phyloP scores from a whole-genome alignment of 2,329 filamentous ascomycete species.

The Aspergillus aculeatus region DNA sequence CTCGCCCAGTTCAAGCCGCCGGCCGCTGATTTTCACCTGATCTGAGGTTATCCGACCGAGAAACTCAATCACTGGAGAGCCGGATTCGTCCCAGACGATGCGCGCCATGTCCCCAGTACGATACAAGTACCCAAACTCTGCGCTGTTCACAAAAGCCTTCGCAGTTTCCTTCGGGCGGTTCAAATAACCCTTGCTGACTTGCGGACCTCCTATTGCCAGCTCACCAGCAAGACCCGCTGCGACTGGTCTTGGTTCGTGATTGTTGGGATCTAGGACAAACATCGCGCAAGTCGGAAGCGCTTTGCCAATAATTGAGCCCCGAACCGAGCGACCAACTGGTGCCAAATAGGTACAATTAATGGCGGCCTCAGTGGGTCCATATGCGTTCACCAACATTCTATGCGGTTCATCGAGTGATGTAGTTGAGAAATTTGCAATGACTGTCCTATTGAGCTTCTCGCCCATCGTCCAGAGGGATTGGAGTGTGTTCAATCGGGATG shows the following conservation, averaged over 20 bases:
- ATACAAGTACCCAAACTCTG: constrained; percentile 49
- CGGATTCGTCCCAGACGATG: constrained; percentile 61
- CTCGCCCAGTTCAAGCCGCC: constrained; percentile 77
- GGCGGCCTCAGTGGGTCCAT: constrained; percentile 36
- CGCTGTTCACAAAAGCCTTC: constrained; percentile 26
- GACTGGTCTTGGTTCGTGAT: constrained; percentile 32
- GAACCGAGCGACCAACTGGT: constrained; percentile 18
- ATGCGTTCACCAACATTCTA: constrained; percentile 31
- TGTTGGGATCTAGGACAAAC: constrained; percentile 28
- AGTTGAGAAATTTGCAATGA: constrained; percentile 32
- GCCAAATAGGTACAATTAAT: constrained; percentile 30
- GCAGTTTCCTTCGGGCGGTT: constrained; percentile 26
- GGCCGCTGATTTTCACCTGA: constrained; percentile 82
- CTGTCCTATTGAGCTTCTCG: constrained; percentile 34
- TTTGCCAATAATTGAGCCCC: constrained; percentile 39
- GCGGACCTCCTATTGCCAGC: constrained; percentile 40
- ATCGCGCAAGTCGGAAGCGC: constrained; percentile 37
- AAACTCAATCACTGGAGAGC: constrained; percentile 61
- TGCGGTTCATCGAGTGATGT: constrained; percentile 2
- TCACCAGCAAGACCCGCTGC: constrained; percentile 47
- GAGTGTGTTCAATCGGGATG: constrained; percentile 25
- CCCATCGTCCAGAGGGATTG: constrained; percentile 36
- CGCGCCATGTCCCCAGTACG: constrained; percentile 48
- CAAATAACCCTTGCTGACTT: constrained; percentile 32
- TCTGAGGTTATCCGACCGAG: constrained; percentile 75